A percentile compares a stretch with the other conserved stretches of the same genome.
Evolutionary conservation across 2,329 filamentous ascomycete species (phyloP).

Genomic region (Trichoderma sp.): DNA sequence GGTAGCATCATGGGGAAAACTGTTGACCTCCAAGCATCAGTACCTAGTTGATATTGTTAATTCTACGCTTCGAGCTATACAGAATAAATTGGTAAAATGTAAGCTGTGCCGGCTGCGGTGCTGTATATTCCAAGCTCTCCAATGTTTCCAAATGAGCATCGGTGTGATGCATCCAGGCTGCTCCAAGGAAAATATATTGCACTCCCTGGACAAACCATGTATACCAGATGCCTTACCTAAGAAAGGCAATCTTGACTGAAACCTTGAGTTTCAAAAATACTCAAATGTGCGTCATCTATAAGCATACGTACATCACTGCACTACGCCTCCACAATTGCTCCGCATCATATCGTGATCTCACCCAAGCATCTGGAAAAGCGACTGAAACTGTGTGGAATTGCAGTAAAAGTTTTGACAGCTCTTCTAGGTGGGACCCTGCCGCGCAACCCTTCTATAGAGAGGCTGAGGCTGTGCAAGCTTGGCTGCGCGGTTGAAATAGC

Average conservation of each 20-base stretch:
- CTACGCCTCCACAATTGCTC: background rate
- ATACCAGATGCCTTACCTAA: background rate
- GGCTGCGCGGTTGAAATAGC: conserved; percentile 3
- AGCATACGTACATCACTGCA: background rate
- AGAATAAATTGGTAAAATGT: no score
- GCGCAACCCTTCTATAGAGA: conserved; percentile 1
- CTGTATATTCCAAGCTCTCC: no score
- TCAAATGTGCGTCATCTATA: background rate
- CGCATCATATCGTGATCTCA: background rate
- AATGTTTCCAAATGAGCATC: no score
- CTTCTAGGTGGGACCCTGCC: background rate
- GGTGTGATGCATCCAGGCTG: no score
- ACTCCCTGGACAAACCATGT: background rate
- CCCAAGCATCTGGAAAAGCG: background rate
- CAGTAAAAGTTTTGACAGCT: background rate
- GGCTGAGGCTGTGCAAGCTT: conserved; percentile 14
- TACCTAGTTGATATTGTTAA: background rate
- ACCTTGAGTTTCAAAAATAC: background rate
- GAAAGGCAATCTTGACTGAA: background rate
- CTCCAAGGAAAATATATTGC: no score
- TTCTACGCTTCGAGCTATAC: background rate
- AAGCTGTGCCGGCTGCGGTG: no score
- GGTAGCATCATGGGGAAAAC: background rate
- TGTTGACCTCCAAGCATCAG: background rate
- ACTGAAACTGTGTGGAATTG: background rate